These are phyloP conservation scores for Pseudogymnoascus sp. DNA, from an alignment of 2,329 filamentous ascomycete species.

Conservation along the genomic window DNA sequence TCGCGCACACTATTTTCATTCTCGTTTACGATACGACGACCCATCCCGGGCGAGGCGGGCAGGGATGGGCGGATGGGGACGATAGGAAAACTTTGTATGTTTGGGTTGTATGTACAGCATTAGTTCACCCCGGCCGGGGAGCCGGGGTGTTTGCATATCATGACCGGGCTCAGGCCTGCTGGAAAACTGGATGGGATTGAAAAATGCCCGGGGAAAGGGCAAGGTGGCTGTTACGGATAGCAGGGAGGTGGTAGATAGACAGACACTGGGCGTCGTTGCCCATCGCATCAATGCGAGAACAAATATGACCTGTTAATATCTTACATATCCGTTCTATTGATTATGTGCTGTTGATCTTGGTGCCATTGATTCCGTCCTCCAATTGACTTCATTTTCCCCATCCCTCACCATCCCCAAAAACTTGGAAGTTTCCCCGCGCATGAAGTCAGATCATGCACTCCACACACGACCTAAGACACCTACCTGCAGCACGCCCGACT, in stretches of 20 bases:
- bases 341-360: not conserved
- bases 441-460: not conserved
- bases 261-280: not conserved
- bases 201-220: not conserved
- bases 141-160: not conserved
- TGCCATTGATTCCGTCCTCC: not conserved
- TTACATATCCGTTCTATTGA: not conserved
- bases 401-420: not conserved
- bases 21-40: not conserved
- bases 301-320: constrained; percentile 5
- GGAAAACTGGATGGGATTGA: constrained; percentile 2
- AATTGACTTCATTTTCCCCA: not conserved
- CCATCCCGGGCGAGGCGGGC: not conserved
- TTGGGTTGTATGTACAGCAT: constrained; percentile 9
- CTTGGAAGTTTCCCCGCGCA: not conserved
- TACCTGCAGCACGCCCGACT: not conserved
- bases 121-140: not conserved
- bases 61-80: not conserved
- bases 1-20: not conserved
- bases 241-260: not conserved
- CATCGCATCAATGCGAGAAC: not conserved
- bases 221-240: not conserved
- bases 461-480: not conserved
- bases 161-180: not conserved
- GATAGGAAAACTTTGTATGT: not conserved